Evolutionary conservation across 2,329 filamentous ascomycete species (phyloP).

Genomic region (Teratosphaeria destructans): DNA sequence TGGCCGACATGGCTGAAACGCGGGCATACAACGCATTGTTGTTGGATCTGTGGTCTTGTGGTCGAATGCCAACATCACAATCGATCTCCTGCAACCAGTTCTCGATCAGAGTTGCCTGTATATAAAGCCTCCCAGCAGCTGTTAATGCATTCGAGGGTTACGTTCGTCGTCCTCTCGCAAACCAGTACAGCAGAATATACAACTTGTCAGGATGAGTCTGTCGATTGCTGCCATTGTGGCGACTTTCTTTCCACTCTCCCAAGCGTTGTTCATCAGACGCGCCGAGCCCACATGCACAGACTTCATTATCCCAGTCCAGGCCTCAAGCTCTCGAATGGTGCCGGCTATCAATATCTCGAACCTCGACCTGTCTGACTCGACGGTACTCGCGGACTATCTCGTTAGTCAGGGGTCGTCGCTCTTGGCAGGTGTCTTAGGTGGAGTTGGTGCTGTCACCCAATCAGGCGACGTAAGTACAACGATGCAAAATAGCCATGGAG

Average conservation of each 20-base stretch:
- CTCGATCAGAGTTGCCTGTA: no score
- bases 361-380: neutral
- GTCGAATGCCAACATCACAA: no score
- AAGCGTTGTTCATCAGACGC: neutral
- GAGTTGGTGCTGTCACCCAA: neutral
- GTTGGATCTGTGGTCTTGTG: no score
- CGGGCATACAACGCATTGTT: no score
- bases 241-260: neutral
- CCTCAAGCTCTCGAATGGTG: neutral
- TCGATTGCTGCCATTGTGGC: neutral
- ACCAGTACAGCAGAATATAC: neutral
- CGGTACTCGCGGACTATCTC: neutral
- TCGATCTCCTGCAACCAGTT: no score
- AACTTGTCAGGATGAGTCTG: neutral
- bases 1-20: no score
- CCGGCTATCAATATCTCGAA: neutral
- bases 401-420: neutral
- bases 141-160: no score
- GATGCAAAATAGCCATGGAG: neutral
- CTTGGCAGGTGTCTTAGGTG: neutral
- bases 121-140: no score
- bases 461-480: neutral
- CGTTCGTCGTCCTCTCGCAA: neutral
- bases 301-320: neutral
- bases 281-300: neutral